Conservation (phyloP, 2,329 filamentous ascomycete species). For the Lasiodiplodia citricola region DNA sequence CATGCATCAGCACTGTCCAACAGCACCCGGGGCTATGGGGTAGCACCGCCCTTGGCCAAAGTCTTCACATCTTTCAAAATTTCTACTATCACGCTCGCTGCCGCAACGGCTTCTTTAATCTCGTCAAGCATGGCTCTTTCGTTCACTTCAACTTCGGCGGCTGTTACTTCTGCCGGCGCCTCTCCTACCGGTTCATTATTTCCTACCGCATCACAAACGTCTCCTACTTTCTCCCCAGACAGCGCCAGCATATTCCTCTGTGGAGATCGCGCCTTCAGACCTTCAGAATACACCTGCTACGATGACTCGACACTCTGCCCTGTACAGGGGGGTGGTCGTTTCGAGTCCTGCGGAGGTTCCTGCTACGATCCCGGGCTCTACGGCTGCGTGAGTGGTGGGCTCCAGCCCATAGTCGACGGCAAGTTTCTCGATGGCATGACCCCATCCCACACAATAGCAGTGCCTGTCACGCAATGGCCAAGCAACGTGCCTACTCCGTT, state of each 20-base stretch:
- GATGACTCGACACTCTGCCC: slow-evolving; percentile 14
- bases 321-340: slow-evolving; percentile 5
- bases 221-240: slow-evolving; percentile 3
- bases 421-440: slow-evolving; percentile 4
- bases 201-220: neutral
- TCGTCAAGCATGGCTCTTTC: slow-evolving; percentile 14
- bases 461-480: slow-evolving; percentile 16
- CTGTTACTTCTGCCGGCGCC: neutral
- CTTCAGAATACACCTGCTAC: slow-evolving; percentile 23
- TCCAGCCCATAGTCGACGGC: slow-evolving; percentile 13
- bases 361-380: slow-evolving; percentile 24
- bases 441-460: slow-evolving; percentile 2
- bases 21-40: slow-evolving; percentile 10
- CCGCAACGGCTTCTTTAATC: slow-evolving; percentile 4
- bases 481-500: neutral
- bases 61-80: neutral
- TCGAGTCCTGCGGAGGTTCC: slow-evolving; percentile 13
- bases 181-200: neutral
- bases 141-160: neutral
- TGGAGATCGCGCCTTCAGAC: slow-evolving; percentile 7
- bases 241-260: slow-evolving; percentile 15
- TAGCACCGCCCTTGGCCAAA: neutral
- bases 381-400: slow-evolving; percentile 3
- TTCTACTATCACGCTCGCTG: slow-evolving; percentile 13
- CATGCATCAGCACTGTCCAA: slow-evolving; percentile 7